Evolutionary conservation across 352 stramenopile species (phyloP).

Genomic region (Globisporangium solare): DNA sequence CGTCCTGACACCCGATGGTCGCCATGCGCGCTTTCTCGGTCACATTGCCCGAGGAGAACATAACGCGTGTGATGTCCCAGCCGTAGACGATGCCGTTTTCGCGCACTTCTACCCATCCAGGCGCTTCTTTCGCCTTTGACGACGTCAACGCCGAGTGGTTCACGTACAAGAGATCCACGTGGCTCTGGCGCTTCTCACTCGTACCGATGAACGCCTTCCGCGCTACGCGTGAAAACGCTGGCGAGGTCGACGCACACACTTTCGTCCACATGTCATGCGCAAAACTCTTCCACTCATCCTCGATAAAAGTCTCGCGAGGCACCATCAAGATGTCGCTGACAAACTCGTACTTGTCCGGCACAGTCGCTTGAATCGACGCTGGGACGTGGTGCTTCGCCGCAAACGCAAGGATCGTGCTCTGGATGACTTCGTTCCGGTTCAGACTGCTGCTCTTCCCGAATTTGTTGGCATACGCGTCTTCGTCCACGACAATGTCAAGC

Average conservation of each 20-base stretch:
- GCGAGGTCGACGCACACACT: conserved; percentile 48
- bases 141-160: conserved; percentile 34
- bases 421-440: conserved; percentile 74
- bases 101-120: conserved; percentile 81
- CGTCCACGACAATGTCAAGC: conserved; percentile 41
- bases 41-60: conserved; percentile 97
- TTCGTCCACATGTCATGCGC: conserved; percentile 58
- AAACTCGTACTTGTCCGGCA: conserved; percentile 78
- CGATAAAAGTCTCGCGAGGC: conserved; percentile 54
- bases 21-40: conserved; percentile 95
- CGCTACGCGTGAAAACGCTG: conserved; percentile 63
- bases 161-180: conserved; percentile 64
- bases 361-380: conserved; percentile 22
- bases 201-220: conserved; percentile 78
- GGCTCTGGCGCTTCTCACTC: conserved; percentile 78
- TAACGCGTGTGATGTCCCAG: conserved; percentile 94
- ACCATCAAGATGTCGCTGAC: conserved; percentile 70
- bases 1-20: conserved; percentile 68
- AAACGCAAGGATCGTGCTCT: conserved; percentile 44
- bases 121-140: conserved; percentile 25
- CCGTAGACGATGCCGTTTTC: conserved; percentile 95
- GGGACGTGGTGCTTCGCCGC: conserved; percentile 44
- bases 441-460: conserved; percentile 64
- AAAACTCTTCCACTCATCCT: conserved; percentile 50
- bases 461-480: conserved; percentile 70